Evolutionary conservation across 805 yeast genomes (phyloP), one percentile per base, ranked within the genome.

Genomic region (Saccharomyces kudriavzevii): DNA sequence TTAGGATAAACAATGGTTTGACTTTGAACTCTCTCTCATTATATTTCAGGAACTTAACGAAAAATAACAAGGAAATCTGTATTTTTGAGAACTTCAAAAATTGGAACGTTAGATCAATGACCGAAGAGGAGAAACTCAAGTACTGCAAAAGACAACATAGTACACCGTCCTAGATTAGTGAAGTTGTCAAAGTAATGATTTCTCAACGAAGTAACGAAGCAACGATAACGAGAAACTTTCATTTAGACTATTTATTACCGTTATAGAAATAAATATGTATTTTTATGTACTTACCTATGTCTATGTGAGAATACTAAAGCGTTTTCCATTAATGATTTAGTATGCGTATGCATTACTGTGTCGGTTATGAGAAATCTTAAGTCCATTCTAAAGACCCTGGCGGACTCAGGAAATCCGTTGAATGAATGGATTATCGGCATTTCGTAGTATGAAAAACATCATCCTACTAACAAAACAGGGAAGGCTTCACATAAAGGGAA

Each of bases 21-120:
- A 67, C 72, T 5, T 55, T 70, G 52, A 70, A 70, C 49, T 68
- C 71, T 4, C 47, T 70, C 9, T 67, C 72, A 3, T 53, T 68
- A 51, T 65, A 67, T 48, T 65, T 70, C 49, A 67, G 67, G 53
- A 67, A 67, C 49, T 50, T 69, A 29, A 63, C 65, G 4, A 65
- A 63, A 52, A 59, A 62, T 45, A 59, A 62, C 46, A 58, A 62
- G 31, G 69, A 66, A 49, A 67, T 68, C 5, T 67, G 70, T 51
- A 67, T 68, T 14, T 68, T 67, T 47, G 58, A 60, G 35, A 62
- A 67, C 49, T 67, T 66, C 46, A 57, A 61, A n/a, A 63, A 53
- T 40, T 68, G 72, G 72, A 48, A 63, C 13, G 62, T 67, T 3
- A 57, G 64, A 40, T 60, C 58, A 24, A 65, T 68, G 60, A 55